phyloP scores from a whole-genome alignment of 345 rosid species.

The Aquilaria sinensis region DNA sequence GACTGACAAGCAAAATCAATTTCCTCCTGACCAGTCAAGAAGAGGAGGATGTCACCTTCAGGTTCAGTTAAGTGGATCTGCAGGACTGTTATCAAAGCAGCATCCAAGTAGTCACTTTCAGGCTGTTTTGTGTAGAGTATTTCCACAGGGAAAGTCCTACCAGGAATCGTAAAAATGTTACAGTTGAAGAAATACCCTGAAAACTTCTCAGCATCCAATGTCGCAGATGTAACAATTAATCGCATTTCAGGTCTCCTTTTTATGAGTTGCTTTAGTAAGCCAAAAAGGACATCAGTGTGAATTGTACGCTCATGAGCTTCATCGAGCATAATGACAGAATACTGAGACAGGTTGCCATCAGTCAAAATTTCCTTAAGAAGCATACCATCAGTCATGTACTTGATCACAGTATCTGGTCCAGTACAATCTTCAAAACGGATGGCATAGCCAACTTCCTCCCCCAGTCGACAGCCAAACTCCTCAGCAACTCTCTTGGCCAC shows the following conservation, averaged over 20 bases:
- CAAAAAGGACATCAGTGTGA: slow-evolving; percentile 74
- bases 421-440: slow-evolving; percentile 70
- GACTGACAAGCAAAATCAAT: slow-evolving; percentile 66
- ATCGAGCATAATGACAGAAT: slow-evolving; percentile 64
- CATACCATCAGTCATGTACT: slow-evolving; percentile 83
- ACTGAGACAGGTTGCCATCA: slow-evolving; percentile 50
- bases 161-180: slow-evolving; percentile 65
- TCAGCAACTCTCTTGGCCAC: slow-evolving; percentile 79
- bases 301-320: slow-evolving; percentile 82
- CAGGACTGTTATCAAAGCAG: slow-evolving; percentile 54
- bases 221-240: slow-evolving; percentile 64
- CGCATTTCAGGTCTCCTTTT: slow-evolving; percentile 56
- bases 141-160: slow-evolving; percentile 69
- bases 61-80: slow-evolving; percentile 75
- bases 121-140: slow-evolving; percentile 65
- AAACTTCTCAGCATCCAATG: slow-evolving; percentile 66
- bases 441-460: slow-evolving; percentile 77
- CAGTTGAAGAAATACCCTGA: slow-evolving; percentile 68
- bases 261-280: slow-evolving; percentile 52
- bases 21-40: slow-evolving; percentile 75
- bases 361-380: slow-evolving; percentile 63
- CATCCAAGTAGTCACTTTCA: slow-evolving; percentile 68
- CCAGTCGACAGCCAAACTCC: slow-evolving; percentile 69
- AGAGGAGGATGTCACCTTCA: slow-evolving; percentile 63
- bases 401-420: slow-evolving; percentile 72